Conservation (phyloP, 108 stramenopile genomes). For the Nitzschia putrida region DNA sequence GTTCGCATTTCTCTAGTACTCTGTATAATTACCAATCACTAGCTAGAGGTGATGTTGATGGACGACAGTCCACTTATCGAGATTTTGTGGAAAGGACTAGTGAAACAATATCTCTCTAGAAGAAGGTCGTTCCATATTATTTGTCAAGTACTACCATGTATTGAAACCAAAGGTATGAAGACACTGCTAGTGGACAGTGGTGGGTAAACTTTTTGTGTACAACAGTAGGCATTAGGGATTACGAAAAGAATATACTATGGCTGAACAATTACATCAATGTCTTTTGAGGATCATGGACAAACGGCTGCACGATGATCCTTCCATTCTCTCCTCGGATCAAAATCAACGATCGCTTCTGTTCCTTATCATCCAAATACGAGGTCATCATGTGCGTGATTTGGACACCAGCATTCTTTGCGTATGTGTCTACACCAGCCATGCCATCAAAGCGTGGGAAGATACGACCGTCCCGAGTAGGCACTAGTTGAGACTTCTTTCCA, state of each 20-base stretch:
- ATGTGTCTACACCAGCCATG: slow-evolving; percentile 32
- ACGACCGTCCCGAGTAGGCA: slow-evolving; percentile 39
- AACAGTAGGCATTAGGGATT: no score
- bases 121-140: no score
- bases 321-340: slow-evolving; percentile 58
- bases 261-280: slow-evolving; percentile 3
- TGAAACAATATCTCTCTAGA: no score
- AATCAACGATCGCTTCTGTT: slow-evolving; percentile 44
- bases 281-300: slow-evolving; percentile 15
- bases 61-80: no score
- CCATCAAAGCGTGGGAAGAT: slow-evolving; percentile 57
- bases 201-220: no score
- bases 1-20: no score
- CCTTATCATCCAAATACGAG: slow-evolving; percentile 45
- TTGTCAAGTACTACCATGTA: no score
- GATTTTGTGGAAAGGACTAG: no score
- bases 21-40: no score
- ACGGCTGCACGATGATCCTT: slow-evolving; percentile 42
- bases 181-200: no score
- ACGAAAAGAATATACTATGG: slow-evolving; percentile 1
- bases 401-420: slow-evolving; percentile 40
- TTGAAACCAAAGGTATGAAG: no score
- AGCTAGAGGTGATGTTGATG: no score
- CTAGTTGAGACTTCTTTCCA: slow-evolving; percentile 44
- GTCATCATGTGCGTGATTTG: slow-evolving; percentile 61